Percentiles rank a stretch among this genome's conserved stretches.
These are phyloP conservation scores for Porodaedalea pini DNA, from an alignment of 1,284 basidiomycete genomes.

Conservation along the genomic window DNA sequence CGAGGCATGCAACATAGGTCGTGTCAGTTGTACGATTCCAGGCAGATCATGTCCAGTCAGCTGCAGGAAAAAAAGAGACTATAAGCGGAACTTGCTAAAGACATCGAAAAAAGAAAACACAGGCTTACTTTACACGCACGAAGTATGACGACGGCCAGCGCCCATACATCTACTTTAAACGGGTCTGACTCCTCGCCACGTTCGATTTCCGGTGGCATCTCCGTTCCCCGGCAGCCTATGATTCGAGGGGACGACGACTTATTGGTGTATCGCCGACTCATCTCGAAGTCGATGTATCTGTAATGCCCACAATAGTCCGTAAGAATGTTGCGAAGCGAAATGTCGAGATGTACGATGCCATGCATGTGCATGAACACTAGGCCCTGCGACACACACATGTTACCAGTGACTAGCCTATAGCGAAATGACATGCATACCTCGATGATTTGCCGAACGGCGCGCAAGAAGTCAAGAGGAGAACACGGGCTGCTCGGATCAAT, in stretches of 20 bases:
- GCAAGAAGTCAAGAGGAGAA: slow-evolving; percentile 50
- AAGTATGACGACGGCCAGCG: slow-evolving; percentile 58
- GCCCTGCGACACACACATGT: slow-evolving; percentile 42
- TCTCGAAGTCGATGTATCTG: slow-evolving; percentile 70
- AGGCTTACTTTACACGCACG: slow-evolving; percentile 54
- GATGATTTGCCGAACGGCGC: slow-evolving; percentile 59
- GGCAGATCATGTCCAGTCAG: slow-evolving; percentile 51
- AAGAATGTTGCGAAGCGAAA: slow-evolving; percentile 63
- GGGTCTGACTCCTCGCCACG: slow-evolving; percentile 48
- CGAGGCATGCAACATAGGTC: slow-evolving; percentile 51
- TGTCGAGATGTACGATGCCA: slow-evolving; percentile 64
- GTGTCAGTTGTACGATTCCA: slow-evolving; percentile 49
- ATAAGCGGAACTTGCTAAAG: slow-evolving; percentile 9
- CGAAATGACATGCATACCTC: slow-evolving; percentile 37
- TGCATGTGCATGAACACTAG: slow-evolving; percentile 64
- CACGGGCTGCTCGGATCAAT: slow-evolving; percentile 45
- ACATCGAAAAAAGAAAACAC: slow-evolving; percentile 8
- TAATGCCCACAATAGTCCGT: slow-evolving; percentile 60
- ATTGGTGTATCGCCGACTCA: slow-evolving; percentile 39
- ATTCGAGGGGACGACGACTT: slow-evolving; percentile 33
- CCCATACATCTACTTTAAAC: slow-evolving; percentile 71
- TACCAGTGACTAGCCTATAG: background rate
- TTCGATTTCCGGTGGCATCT: slow-evolving; percentile 68
- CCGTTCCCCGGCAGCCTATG: slow-evolving; percentile 48
- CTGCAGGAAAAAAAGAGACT: slow-evolving; percentile 31